phyloP scores from a whole-genome alignment of 2,329 filamentous ascomycete species.

The Cercospora nicotianae region DNA sequence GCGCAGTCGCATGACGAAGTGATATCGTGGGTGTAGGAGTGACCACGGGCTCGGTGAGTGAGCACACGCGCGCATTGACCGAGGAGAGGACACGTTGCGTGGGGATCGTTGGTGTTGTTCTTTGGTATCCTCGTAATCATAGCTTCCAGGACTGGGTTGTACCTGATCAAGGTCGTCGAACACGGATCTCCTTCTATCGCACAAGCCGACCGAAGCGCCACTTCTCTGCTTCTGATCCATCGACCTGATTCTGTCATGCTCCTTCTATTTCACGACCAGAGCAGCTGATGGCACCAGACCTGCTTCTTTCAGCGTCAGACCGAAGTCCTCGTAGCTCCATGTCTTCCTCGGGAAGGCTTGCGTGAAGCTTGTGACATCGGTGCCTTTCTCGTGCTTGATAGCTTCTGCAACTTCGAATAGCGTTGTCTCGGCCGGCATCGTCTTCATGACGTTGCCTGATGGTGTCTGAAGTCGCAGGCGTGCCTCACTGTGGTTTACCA shows the following conservation, averaged over 20 bases:
- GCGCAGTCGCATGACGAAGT: neutral
- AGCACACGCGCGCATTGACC: neutral
- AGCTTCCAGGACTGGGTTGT: neutral
- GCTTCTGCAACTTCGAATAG: conserved; percentile 86
- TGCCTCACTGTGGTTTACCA: conserved; percentile 74
- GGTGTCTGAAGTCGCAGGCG: conserved; percentile 78
- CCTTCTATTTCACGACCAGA: conserved; percentile 45
- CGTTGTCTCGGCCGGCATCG: conserved; percentile 83
- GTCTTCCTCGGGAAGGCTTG: conserved; percentile 86
- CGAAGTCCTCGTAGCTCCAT: conserved; percentile 71
- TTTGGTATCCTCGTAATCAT: neutral
- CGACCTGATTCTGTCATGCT: neutral
- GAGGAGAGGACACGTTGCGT: neutral
- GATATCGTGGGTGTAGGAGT: neutral
- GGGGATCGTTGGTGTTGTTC: too few relatives aligned
- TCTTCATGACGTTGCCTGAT: conserved; percentile 78
- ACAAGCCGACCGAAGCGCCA: neutral
- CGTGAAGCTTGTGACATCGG: conserved; percentile 72
- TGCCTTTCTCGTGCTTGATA: conserved; percentile 68
- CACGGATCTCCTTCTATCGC: neutral
- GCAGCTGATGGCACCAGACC: conserved; percentile 89
- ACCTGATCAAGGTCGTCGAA: neutral
- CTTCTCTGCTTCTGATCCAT: neutral
- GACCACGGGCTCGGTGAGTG: neutral
- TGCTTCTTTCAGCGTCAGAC: conserved; percentile 88